Evolutionary conservation across 2,329 filamentous ascomycete genomes (phyloP).

Genomic region (Paracoccidioides lutzii): DNA sequence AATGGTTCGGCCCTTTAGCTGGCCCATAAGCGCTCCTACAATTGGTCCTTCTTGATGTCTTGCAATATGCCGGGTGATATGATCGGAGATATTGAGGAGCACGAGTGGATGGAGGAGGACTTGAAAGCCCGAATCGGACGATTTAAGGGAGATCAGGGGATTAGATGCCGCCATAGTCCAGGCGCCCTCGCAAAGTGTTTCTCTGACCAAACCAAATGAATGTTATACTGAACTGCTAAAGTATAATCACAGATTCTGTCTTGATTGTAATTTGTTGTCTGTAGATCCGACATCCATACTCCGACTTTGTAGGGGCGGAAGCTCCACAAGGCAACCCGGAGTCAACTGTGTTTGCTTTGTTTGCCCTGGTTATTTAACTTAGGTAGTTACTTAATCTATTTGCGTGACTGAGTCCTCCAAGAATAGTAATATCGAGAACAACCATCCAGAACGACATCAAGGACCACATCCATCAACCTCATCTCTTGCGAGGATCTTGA

Average conservation of each 20-base stretch:
- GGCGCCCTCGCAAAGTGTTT: too few species aligned
- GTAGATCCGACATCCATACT: background rate
- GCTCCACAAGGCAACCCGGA: background rate
- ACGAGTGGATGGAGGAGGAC: constrained; percentile 85
- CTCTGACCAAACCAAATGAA: background rate
- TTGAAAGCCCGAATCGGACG: constrained; percentile 61
- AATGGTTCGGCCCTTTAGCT: constrained; percentile 79
- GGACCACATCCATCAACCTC: background rate
- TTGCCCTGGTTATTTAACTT: constrained; percentile 11
- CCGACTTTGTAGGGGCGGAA: background rate
- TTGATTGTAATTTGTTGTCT: too few species aligned
- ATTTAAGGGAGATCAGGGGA: constrained; percentile 52
- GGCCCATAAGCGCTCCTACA: constrained; percentile 76
- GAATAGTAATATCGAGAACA: constrained; percentile 2
- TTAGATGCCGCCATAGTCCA: constrained; percentile 42
- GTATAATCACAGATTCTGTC: background rate
- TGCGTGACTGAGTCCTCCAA: constrained; percentile 4
- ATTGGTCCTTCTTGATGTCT: constrained; percentile 63
- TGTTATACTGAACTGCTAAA: background rate
- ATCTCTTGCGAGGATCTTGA: background rate
- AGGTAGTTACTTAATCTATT: too few species aligned
- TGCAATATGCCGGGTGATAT: constrained; percentile 80
- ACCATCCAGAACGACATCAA: background rate
- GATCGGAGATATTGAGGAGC: constrained; percentile 91
- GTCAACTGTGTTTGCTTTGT: constrained; percentile 4